Conservation (phyloP, 2,329 filamentous ascomycete species). For the Apiospora kogelbergensis region DNA sequence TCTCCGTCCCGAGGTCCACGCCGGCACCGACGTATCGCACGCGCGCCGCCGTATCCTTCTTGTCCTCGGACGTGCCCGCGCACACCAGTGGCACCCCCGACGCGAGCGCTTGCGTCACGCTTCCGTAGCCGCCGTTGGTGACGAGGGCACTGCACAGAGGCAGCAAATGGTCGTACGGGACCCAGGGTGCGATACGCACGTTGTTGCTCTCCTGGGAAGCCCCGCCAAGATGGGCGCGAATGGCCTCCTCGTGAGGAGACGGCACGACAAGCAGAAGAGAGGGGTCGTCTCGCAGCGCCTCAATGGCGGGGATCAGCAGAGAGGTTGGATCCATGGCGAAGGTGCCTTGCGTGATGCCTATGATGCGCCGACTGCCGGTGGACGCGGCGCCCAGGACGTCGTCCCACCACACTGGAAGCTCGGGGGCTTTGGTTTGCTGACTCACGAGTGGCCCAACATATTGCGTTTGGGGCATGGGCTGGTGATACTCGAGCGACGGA, state of each 20-base stretch:
- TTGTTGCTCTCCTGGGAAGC: not conserved
- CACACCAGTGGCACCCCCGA: constrained; percentile 7
- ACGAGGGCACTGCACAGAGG: constrained; percentile 1
- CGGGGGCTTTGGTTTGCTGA: not conserved
- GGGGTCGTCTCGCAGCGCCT: not conserved
- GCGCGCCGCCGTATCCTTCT: constrained; percentile 8
- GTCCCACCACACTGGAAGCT: not conserved
- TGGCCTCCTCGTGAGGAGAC: not conserved
- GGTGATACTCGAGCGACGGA: not conserved
- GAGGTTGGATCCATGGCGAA: constrained; percentile 10
- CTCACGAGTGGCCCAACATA: constrained; percentile 8
- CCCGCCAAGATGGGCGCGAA: not conserved
- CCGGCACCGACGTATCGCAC: constrained; percentile 6
- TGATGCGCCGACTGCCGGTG: not conserved
- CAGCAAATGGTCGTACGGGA: constrained; percentile 1
- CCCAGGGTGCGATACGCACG: constrained; percentile 7
- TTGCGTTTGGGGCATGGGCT: constrained; percentile 4
- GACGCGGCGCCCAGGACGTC: not conserved
- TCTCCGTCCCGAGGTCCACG: not conserved
- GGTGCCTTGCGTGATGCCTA: constrained; percentile 9
- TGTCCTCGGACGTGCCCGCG: constrained; percentile 8
- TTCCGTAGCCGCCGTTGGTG: constrained; percentile 11
- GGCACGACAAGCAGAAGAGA: not conserved
- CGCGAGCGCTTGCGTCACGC: constrained; percentile 9
- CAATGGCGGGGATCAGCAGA: not conserved